Conservation (phyloP, 139 green algal genomes). For the Micractinium sp. region DNA sequence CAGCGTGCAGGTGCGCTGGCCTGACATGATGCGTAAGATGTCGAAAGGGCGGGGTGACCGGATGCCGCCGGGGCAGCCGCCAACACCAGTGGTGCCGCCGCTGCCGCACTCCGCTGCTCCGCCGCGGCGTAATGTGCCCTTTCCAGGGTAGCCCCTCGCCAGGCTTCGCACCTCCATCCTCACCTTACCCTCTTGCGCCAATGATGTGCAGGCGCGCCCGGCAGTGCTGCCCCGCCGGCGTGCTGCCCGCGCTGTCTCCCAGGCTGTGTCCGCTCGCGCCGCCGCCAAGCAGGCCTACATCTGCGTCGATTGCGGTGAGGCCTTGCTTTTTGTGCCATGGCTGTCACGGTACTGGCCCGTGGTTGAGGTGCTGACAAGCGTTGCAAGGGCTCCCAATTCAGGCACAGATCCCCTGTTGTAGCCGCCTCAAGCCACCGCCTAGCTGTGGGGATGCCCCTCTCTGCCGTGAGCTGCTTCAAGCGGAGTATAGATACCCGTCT, state of each 20-base stretch:
- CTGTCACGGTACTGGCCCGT: too few species aligned
- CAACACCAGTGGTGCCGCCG: neutral
- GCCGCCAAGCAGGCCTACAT: slow-evolving; percentile 41
- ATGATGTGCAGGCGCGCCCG: slow-evolving; percentile 8
- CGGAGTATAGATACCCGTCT: too few species aligned
- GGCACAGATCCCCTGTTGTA: too few species aligned
- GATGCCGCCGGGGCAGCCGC: too few species aligned
- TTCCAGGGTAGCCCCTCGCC: neutral
- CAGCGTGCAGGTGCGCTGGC: neutral
- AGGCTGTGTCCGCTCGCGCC: slow-evolving; percentile 2
- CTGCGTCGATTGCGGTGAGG: slow-evolving; percentile 43
- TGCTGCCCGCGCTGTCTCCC: neutral
- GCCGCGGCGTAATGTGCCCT: neutral
- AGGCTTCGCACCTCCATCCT: too few species aligned
- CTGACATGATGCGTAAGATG: too few species aligned
- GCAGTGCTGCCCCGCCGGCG: neutral
- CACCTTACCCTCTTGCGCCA: neutral
- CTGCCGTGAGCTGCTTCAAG: too few species aligned
- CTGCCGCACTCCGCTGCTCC: neutral
- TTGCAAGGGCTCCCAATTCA: neutral
- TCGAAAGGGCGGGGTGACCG: too few species aligned
- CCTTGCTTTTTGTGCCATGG: neutral
- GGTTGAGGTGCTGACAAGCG: too few species aligned
- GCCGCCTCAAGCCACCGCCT: too few species aligned
- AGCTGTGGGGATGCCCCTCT: too few species aligned